Evolutionary conservation across 192 early-diverging fungal genomes (phyloP), one percentile per base, ranked within the genome.

Genomic region (Umbelopsis ramanniana): DNA sequence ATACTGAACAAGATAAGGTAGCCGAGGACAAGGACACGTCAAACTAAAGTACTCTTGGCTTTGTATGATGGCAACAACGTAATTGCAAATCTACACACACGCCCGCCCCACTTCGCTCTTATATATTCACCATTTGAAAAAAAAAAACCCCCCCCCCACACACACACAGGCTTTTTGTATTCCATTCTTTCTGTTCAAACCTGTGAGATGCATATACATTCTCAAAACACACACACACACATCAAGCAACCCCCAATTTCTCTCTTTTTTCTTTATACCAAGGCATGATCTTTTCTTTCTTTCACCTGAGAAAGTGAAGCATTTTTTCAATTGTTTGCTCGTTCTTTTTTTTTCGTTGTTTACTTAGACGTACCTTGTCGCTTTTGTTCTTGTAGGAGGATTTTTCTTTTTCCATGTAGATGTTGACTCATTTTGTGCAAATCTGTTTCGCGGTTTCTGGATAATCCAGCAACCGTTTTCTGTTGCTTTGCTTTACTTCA

Each of bases 121-220:
- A 63, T 63, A 60, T 60, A 63, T 63, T 63, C 57, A 19, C 57
- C 57, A 29, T 33, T 37, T 33, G 10, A 14, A 37, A 63, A 29
- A 29, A 29, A 29, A 29, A 29, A 29, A 29, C n/a, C n/a, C n/a
- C n/a, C n/a, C n/a, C n/a, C n/a, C n/a, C n/a, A 29, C 1, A 29
- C 29, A n/a, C 24, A 63, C 57, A 63, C 57, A 63, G 57, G 57
- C 57, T 9, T 17, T 12, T 60, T 60, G 24, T 35, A 35, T 35
- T 35, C 15, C 33, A 37, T 12, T 63, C 33, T 19, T 37, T 37
- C 57, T 37, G 57, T 24, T 37, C 33, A 26, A 12, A 26, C 57
- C 57, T 63, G 57, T 63, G 57, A 6, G 57, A 63, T 63, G 57
- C 57, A 63, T 63, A 63, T 63, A 63, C 57, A 63, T 29, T 33